Base-by-base conservation (phyloP, 2,329 filamentous ascomycete species). In the Fusarium annulatum region DNA sequence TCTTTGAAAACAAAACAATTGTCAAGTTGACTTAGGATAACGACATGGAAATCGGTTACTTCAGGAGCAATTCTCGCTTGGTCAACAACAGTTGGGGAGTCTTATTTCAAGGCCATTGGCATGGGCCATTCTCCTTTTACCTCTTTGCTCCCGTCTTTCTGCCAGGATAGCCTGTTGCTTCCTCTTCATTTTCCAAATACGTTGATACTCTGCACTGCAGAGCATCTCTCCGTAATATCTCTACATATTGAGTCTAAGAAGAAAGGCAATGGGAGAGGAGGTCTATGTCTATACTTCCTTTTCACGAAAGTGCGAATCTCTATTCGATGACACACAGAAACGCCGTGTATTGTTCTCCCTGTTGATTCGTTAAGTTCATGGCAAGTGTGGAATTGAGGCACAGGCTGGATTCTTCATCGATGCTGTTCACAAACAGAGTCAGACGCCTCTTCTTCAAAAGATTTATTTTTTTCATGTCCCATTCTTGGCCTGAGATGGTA, bases 281-380 rank as follows among this genome's bases (percentile, higher is more conserved):
- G 12, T n/a, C 34, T 41, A 55, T 28, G 23, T 11, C 9, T 36
- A 28, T 55, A n/a, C 14, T 51, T 33, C 14, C 23, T 39, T 53
- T 23, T n/a, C 51, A 9, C 9, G 33, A 26, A 39, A 6, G 5
- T 15, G 21, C 14, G 12, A 21, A 39, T 38, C 14, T 38, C 30
- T 30, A 26, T 26, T 15, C 19, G 49, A 38, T 26, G 23, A 38
- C 34, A 38, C 34, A 43, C 43, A 11, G 18, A 69, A 59, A 62
- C 41, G 39, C 34, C 61, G 18, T 52, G 49, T 9, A n/a, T 69
- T 15, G 51, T 38, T 23, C 57, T 63, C 6, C 39, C 57, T 5
- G 19, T 36, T 15, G 45, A 28, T 63, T 57, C 15, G 18, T 67
- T 18, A 46, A 67, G 21, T 67, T 67, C 30, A 62, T 52, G 45